Evolutionary conservation across 108 stramenopile species (phyloP), one percentile per base, ranked within the genome.

Genomic region (Schizochytrium sp.): DNA sequence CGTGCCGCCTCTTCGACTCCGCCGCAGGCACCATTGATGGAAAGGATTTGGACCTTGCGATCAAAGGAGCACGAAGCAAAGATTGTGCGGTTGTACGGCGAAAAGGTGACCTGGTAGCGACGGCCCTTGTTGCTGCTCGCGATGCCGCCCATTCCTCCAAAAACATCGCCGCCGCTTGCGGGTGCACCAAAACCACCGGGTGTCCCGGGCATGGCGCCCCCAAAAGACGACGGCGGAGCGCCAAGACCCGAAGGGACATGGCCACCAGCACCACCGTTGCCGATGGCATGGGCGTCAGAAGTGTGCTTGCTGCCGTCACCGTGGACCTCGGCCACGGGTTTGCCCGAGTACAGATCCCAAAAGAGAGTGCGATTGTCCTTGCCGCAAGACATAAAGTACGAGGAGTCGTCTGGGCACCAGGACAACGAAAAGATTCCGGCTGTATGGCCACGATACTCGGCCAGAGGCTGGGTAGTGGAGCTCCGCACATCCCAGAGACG

Each of bases 381-480:
- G 25, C 95, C 97, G 90, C 96, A 96, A 55, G 94, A 90, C 72
- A 96, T 71, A 72, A 98, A 89, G 58, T 97, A 71, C 19, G 95
- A 92, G 58, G 97, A 94, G 92, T 98, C 97, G 87, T 95, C 94
- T 3, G 98, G 98, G 95, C 98, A 99, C 98, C 98, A 99, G 51
- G 92, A 93, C 88, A 97, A 91, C 63, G 95, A 95, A 6, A 99
- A 92, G 88, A 99, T 94, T 71, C 98, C 98, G 58, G 95, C 93
- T 4, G 88, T 88, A 91, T 99, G 98, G 83, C 97, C 98, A 88
- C 92, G 58, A 57, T 98, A 87, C 10, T 97, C 95, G 5, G 96
- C 92, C 41, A 98, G 93, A 0, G 98, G 98, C 94, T 97, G 96
- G 59, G 97, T 95, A 8, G 97, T 98, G 25, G 95, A 95, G 29